A percentile compares a stretch with the other conserved stretches of the same genome.
Evolutionary conservation across 108 stramenopile species (phyloP).

Genomic region (Pseudonitzschia pungens): DNA sequence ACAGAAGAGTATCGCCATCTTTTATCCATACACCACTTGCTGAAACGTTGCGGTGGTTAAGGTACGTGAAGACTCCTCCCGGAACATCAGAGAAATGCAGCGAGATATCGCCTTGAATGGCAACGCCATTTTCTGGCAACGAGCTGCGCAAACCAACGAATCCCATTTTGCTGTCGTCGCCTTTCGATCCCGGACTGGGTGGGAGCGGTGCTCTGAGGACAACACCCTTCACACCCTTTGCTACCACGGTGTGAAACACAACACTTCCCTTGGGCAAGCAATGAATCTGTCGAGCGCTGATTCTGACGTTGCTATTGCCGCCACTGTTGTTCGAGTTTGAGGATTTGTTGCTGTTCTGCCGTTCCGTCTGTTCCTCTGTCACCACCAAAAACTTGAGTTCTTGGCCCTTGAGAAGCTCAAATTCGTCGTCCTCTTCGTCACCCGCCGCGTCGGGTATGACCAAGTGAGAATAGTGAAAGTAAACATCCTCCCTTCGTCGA

Average conservation of each 20-base stretch:
- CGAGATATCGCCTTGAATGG: conserved; percentile 40
- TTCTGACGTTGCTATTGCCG: conserved; percentile 19
- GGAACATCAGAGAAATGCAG: conserved; percentile 58
- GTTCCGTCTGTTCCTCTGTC: conserved; percentile 6
- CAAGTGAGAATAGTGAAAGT: conserved; percentile 68
- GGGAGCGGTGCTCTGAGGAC: conserved; percentile 58
- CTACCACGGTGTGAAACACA: conserved; percentile 57
- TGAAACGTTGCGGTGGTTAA: conserved; percentile 21
- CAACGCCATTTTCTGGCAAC: background rate
- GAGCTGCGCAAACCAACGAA: conserved; percentile 41
- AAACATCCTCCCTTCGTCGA: conserved; percentile 59
- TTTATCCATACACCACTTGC: conserved; percentile 61
- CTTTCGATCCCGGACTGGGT: conserved; percentile 24
- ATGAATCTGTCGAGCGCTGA: conserved; percentile 63
- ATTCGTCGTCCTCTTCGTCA: conserved; percentile 31
- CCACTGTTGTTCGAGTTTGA: background rate
- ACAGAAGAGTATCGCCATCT: conserved; percentile 63
- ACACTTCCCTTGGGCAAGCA: conserved; percentile 66
- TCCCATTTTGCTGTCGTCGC: conserved; percentile 35
- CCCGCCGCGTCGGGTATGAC: conserved; percentile 23
- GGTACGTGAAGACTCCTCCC: conserved; percentile 61
- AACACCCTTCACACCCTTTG: conserved; percentile 64
- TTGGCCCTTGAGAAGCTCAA: conserved; percentile 55
- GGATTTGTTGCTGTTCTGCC: conserved; percentile 4
- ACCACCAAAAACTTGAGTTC: conserved; percentile 80